phyloP scores from a whole-genome alignment of 2,329 filamentous ascomycete genomes.

The Aspergillus calidoustus region DNA sequence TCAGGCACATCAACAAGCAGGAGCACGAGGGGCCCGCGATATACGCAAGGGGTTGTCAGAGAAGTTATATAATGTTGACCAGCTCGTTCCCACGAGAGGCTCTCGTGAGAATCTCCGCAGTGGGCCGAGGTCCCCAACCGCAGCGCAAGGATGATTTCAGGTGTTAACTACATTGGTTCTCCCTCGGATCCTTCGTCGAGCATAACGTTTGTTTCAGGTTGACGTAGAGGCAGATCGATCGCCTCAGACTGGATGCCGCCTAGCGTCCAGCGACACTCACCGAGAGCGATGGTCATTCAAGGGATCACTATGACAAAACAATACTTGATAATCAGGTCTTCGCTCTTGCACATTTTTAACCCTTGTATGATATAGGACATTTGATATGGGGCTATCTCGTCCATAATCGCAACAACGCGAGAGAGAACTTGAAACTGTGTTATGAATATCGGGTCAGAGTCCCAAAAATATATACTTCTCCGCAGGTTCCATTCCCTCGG shows the following conservation, averaged over 20 bases:
- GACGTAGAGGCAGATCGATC: not conserved
- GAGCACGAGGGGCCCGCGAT: not conserved
- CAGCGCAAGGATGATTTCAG: conserved; percentile 7
- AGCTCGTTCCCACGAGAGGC: not conserved
- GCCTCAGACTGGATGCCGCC: not conserved
- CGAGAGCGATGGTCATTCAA: not conserved
- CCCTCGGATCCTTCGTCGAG: not conserved
- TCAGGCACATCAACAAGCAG: not conserved
- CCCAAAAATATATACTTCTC: too few relatives aligned
- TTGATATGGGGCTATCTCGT: too few relatives aligned
- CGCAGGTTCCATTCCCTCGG: too few relatives aligned
- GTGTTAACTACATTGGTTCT: conserved; percentile 1
- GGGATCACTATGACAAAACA: too few relatives aligned
- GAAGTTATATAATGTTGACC: not conserved
- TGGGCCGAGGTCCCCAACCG: conserved; percentile 13
- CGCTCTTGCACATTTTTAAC: too few relatives aligned
- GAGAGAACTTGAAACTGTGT: too few relatives aligned
- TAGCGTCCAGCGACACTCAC: not conserved
- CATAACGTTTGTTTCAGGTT: conserved; percentile 16
- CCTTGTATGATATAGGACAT: too few relatives aligned
- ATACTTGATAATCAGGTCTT: not conserved
- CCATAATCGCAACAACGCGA: too few relatives aligned
- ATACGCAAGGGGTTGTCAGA: not conserved
- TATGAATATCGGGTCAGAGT: too few relatives aligned
- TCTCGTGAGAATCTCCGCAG: conserved; percentile 5